Evolutionary conservation across 1,139 yeast species (phyloP).

Genomic region (Saccharomycopsis hybrid): DNA sequence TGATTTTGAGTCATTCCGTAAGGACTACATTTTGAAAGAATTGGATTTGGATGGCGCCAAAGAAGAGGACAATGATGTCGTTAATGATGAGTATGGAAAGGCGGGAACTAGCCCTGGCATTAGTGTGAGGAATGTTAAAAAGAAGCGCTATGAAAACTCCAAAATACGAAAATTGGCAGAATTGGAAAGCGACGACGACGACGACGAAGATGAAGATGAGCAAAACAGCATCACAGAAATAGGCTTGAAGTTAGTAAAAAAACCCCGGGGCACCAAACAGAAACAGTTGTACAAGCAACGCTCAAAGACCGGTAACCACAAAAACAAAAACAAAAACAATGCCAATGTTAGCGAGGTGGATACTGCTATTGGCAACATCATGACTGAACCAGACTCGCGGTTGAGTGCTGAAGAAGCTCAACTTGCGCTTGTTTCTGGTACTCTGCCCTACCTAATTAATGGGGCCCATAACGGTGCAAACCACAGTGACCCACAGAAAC

Average conservation of each 20-base stretch:
- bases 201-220: background rate
- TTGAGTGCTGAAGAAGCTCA: no score
- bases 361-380: no score
- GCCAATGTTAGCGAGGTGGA: no score
- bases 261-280: background rate
- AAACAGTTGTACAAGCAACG: no score
- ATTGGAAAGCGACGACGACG: background rate
- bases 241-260: background rate
- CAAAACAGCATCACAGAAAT: background rate
- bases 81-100: background rate
- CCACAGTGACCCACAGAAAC: no score
- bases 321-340: no score
- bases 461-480: no score
- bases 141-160: background rate
- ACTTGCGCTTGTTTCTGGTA: no score
- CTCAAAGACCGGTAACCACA: no score
- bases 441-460: no score
- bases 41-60: conserved; percentile 1
- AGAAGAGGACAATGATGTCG: background rate
- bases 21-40: conserved; percentile 12
- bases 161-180: background rate
- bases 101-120: background rate
- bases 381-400: no score
- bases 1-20: conserved; percentile 10
- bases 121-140: background rate